These are phyloP conservation scores for Cadophora malorum DNA, from an alignment of 2,329 filamentous ascomycete genomes.

Conservation along the genomic window DNA sequence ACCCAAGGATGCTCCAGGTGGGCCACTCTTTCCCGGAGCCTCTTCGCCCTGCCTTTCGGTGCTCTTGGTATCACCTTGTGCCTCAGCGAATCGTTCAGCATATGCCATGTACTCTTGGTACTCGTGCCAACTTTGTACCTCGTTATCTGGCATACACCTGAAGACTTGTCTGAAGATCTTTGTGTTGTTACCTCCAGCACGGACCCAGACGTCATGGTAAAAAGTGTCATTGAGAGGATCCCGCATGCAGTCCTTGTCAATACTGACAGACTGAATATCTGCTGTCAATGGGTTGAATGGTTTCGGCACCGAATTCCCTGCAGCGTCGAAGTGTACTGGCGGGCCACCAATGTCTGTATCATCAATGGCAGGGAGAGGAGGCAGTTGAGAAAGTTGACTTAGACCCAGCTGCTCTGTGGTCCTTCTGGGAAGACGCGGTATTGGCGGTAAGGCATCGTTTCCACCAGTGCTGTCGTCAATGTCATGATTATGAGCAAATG, in stretches of 20 bases:
- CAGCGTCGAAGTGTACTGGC: slow-evolving; percentile 60
- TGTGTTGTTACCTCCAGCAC: slow-evolving; percentile 91
- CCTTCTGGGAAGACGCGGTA: slow-evolving; percentile 61
- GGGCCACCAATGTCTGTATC: slow-evolving; percentile 86
- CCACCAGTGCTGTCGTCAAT: slow-evolving; percentile 42
- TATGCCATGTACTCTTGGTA: slow-evolving; percentile 71
- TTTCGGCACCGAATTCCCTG: slow-evolving; percentile 54
- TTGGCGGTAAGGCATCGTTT: slow-evolving; percentile 63
- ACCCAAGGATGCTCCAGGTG: slow-evolving; percentile 38
- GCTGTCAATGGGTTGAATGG: slow-evolving; percentile 61
- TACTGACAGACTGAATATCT: slow-evolving; percentile 74
- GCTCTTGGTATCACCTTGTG: slow-evolving; percentile 46
- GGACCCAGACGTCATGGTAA: slow-evolving; percentile 86
- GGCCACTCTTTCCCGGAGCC: slow-evolving; percentile 42
- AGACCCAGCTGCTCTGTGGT: slow-evolving; percentile 72
- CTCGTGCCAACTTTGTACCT: slow-evolving; percentile 90
- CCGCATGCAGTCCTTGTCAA: slow-evolving; percentile 92
- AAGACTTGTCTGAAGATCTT: slow-evolving; percentile 94
- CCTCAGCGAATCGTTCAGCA: slow-evolving; percentile 70
- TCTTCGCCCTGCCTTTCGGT: slow-evolving; percentile 44
- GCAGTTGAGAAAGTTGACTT: slow-evolving; percentile 72
- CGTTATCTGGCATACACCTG: slow-evolving; percentile 94
- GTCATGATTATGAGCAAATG: slow-evolving; percentile 26
- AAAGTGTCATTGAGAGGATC: slow-evolving; percentile 86
- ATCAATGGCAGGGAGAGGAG: slow-evolving; percentile 71